Percentiles rank a stretch among this genome's conserved stretches.
Conservation (phyloP, 306 rosid species). For the Castanea sativa region DNA sequence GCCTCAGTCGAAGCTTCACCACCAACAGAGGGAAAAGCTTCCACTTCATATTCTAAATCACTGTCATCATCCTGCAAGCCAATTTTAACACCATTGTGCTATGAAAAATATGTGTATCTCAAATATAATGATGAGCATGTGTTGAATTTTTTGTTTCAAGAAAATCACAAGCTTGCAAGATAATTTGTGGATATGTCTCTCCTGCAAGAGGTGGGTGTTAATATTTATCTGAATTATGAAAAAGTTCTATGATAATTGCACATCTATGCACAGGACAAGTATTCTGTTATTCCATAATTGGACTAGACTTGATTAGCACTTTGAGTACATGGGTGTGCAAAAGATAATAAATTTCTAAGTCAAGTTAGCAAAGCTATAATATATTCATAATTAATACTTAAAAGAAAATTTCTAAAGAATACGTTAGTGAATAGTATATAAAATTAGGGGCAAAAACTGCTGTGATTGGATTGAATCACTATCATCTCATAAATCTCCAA, state of each 20-base stretch:
- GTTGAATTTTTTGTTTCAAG: neutral
- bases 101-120: neutral
- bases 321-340: neutral
- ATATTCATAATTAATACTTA: neutral
- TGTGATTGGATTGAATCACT: neutral
- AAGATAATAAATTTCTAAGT: neutral
- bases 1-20: constrained; percentile 66
- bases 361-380: neutral
- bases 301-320: neutral
- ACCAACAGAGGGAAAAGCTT: constrained; percentile 49
- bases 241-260: neutral
- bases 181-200: neutral
- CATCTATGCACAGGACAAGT: neutral
- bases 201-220: neutral
- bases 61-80: constrained; percentile 84
- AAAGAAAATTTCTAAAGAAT: neutral
- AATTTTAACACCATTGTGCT: constrained; percentile 24
- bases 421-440: neutral
- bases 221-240: neutral
- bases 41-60: constrained; percentile 76
- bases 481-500: neutral
- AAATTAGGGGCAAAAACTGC: neutral
- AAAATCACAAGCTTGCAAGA: neutral
- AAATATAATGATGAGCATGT: neutral
- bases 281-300: neutral